Percentiles rank a stretch among this genome's conserved stretches.
Conservation (phyloP, 768 basidiomycete genomes). For the Phaeolepiota aurea region DNA sequence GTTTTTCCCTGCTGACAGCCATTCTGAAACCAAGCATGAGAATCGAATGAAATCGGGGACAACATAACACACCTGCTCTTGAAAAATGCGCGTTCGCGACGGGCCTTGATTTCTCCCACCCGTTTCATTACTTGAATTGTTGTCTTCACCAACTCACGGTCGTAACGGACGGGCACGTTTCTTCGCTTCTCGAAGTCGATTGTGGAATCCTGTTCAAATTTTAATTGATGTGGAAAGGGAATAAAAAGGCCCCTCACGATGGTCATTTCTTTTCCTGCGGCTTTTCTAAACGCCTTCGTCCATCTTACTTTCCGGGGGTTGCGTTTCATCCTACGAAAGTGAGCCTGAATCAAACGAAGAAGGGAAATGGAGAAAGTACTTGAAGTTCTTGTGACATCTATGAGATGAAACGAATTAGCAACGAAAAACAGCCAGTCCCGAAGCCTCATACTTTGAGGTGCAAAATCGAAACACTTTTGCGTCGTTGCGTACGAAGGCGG, state of each 20-base stretch:
- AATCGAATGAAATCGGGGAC: neutral
- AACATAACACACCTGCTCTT: conserved; percentile 77
- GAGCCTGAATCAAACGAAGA: conserved; percentile 4
- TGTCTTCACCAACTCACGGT: conserved; percentile 86
- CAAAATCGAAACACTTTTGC: conserved; percentile 98
- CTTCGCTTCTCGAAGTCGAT: conserved; percentile 99
- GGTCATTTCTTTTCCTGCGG: conserved; percentile 99
- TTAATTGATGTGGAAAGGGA: conserved; percentile 2
- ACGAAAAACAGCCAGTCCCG: neutral
- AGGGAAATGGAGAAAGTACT: conserved; percentile 38
- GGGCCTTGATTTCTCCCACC: conserved; percentile 82
- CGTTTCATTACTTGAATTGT: conserved; percentile 97
- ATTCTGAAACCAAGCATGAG: conserved; percentile 44
- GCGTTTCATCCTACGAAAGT: conserved; percentile 80
- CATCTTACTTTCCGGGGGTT: conserved; percentile 98
- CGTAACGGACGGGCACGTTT: conserved; percentile 94
- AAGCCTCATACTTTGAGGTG: conserved; percentile 83
- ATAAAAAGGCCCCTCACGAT: conserved; percentile 54
- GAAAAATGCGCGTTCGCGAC: conserved; percentile 92
- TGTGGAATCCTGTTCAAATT: conserved; percentile 72
- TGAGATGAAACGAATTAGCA: conserved; percentile 6
- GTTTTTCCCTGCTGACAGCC: conserved; percentile 74
- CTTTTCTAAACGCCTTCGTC: conserved; percentile 99
- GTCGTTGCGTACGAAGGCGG: conserved; percentile 95
- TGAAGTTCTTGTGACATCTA: conserved; percentile 99